Evolutionary conservation across 1,139 yeast species (phyloP), one percentile per base, ranked within the genome.

Genomic region (Protomyces arabidopsidicola): DNA sequence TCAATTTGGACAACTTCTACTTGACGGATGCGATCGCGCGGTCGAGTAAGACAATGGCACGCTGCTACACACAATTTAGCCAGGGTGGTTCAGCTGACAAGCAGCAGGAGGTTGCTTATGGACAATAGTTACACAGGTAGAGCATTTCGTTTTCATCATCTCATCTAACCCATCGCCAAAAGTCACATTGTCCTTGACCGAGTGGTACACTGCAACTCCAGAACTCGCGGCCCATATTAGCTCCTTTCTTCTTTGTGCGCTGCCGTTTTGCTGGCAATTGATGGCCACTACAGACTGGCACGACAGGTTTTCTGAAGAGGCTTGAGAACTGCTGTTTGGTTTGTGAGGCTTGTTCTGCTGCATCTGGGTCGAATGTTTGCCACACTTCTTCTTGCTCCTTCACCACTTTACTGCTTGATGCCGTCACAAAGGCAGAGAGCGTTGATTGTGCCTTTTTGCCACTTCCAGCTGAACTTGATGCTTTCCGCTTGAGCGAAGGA

Each of bases 21-120:
- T 87, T 88, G 80, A 89, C 96, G 54, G 95, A 89, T 75, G 89
- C 87, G 68, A 86, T 89, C 71, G 86, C 96, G 48, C 83, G 96
- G 36, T 50, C 55, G 24, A 52, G 58, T 16, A 51, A 51, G 64
- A 60, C 64, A 12, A 60, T 60, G 64, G 60, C 60, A 31, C 38
- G 64, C 45, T 60, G 64, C 52, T 58, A 54, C 45, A 60, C 55
- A 39, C 64, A 60, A 34, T 55, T 52, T 50, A 60, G 50, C 35
- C 51, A 53, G 31, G 60, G 55, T 3, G 52, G 51, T 36, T 24
- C 63, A 52, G 38, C 55, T 27, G 60, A 54, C 60, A 50, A 45
- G 60, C 56, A 60, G 60, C 64, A 59, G 9, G 60, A 55, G 35
- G 64, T 60, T 16, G 64, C 64, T 4, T 60, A 60, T 22, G 64